Base-by-base conservation (phyloP, 2,329 filamentous ascomycete species). In the Arthrobotrys megalospora region DNA sequence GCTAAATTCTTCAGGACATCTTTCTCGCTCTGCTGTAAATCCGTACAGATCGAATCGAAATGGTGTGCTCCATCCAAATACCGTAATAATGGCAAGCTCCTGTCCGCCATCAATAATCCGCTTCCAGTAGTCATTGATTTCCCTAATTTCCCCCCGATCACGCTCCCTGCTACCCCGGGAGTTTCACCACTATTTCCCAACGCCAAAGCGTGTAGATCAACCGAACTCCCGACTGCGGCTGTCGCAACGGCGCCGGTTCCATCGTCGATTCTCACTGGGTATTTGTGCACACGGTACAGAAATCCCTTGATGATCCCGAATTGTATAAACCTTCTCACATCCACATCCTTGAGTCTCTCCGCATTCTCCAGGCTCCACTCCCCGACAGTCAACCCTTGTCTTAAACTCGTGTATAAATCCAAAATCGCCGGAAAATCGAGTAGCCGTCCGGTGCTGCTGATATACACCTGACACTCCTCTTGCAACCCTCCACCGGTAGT, bases 221-320 rank as follows among this genome's bases (percentile, higher is more conserved):
- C 75, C 19, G 77, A 68, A 47, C 60, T 67, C 24, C 77, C 72
- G 10, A 48, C 41, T 4, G 38, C 52, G 5, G 45, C 72, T 3
- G 32, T 48, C 16, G 70, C 70, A 24, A 70, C 70, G 5, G 60
- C 58, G 3, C 72, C 72, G 3, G 47, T 76, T 4, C 72, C 72
- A 52, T 75, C 65, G 60, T 52, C 65, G 83, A 89, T 90, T 3
- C 88, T 90, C 0, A 96, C 89, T 32, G 93, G 92, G 83, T 96
- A 96, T 84, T 96, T 96, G 85, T 98, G 93, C 47, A 97, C 91
- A 38, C 96, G 90, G 84, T 97, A 97, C 24, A 99, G 85, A 81
- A 96, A 92, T 14, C 95, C 94, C 85, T 98, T 98, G 84, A 98
- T 97, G 76, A 97, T 89, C 72, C 95, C 96, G 82, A 98, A 99